These are phyloP conservation scores for Lactifluus rugatus DNA, from an alignment of 768 basidiomycete genomes.

Conservation along the genomic window DNA sequence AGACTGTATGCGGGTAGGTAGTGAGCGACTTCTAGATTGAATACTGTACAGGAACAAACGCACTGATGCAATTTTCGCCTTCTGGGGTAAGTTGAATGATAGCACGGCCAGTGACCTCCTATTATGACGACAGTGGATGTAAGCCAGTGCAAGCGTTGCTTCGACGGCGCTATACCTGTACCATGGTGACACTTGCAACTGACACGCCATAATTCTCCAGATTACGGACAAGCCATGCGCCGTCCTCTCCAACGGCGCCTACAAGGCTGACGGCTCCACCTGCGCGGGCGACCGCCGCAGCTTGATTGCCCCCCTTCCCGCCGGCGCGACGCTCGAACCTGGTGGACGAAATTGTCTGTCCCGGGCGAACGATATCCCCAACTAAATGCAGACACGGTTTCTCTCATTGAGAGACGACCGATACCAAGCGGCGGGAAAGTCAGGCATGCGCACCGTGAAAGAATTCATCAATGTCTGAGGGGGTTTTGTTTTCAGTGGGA, in stretches of 20 bases:
- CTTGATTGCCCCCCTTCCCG: slow-evolving; percentile 59
- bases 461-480: slow-evolving; percentile 46
- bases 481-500: neutral
- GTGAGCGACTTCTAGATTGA: neutral
- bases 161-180: slow-evolving; percentile 26
- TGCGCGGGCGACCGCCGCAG: slow-evolving; percentile 45
- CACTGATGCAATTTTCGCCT: slow-evolving; percentile 58
- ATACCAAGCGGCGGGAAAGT: neutral
- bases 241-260: slow-evolving; percentile 47
- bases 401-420: neutral
- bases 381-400: slow-evolving; percentile 28
- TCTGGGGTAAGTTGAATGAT: slow-evolving; percentile 48
- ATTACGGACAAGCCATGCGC: slow-evolving; percentile 36
- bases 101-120: slow-evolving; percentile 49
- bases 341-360: slow-evolving; percentile 50
- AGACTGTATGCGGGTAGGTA: slow-evolving; percentile 28
- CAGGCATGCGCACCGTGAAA: slow-evolving; percentile 35
- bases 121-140: neutral
- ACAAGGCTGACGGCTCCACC: slow-evolving; percentile 39
- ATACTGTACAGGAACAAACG: slow-evolving; percentile 12
- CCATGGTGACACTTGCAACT: slow-evolving; percentile 30
- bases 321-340: slow-evolving; percentile 41
- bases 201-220: slow-evolving; percentile 34
- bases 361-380: slow-evolving; percentile 41
- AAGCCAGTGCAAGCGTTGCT: neutral